A percentile compares a stretch with the other conserved stretches of the same genome.
Evolutionary conservation across 768 basidiomycete genomes (phyloP).

Genomic region (Suillus placidus): DNA sequence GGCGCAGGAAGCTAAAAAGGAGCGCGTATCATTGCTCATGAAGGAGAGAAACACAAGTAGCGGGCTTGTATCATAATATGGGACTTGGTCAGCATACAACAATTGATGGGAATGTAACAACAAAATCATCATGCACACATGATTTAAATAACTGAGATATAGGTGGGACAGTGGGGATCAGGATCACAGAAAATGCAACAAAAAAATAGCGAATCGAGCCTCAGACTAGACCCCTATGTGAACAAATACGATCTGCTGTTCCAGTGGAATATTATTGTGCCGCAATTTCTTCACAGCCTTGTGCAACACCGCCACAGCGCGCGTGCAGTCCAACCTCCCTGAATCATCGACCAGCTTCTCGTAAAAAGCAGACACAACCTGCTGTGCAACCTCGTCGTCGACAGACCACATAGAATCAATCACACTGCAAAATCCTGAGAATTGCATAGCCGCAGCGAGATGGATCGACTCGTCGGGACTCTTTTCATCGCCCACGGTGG

Average conservation of each 20-base stretch:
- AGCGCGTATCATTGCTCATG: too few relatives aligned
- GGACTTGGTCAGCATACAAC: too few relatives aligned
- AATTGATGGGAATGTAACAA: too few relatives aligned
- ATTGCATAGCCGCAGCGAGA: neutral
- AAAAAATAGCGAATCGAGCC: neutral
- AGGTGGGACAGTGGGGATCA: neutral
- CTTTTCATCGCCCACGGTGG: too few relatives aligned
- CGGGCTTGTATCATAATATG: too few relatives aligned
- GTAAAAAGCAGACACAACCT: neutral
- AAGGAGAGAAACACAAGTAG: too few relatives aligned
- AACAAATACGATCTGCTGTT: constrained; percentile 9
- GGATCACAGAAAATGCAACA: neutral
- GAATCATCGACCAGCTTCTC: neutral
- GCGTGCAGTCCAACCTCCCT: neutral
- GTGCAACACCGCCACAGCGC: neutral
- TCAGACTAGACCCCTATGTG: constrained; percentile 3
- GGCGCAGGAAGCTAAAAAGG: too few relatives aligned
- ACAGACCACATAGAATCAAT: neutral
- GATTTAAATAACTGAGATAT: neutral
- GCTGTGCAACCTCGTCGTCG: neutral
- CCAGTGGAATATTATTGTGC: neutral
- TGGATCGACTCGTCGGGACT: neutral
- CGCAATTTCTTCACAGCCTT: neutral
- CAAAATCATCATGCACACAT: neutral
- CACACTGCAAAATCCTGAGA: neutral